Conservation (phyloP, 768 basidiomycete species). For the Trametes sanguinea region DNA sequence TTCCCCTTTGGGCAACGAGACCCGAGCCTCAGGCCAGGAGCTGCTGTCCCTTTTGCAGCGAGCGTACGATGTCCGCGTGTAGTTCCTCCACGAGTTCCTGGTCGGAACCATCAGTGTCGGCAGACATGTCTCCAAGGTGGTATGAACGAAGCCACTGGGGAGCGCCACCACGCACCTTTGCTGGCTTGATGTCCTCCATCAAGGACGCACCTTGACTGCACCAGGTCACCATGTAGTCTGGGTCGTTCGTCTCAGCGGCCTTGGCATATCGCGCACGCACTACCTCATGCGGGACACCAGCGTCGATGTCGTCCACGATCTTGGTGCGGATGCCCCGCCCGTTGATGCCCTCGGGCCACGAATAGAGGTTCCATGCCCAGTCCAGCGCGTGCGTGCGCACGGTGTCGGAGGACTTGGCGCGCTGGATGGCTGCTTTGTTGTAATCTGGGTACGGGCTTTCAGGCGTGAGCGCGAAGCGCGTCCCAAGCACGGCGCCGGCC, state of each 20-base stretch:
- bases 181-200: conserved; percentile 47
- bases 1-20: conserved; percentile 1
- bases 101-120: not conserved
- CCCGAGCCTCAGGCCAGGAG: conserved; percentile 14
- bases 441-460: conserved; percentile 49
- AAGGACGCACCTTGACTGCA: conserved; percentile 66
- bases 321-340: conserved; percentile 55
- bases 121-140: conserved; percentile 16
- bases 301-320: conserved; percentile 59
- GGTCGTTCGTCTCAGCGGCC: conserved; percentile 47
- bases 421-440: conserved; percentile 38
- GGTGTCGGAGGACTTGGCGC: conserved; percentile 30
- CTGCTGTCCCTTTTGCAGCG: conserved; percentile 28
- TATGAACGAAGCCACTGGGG: not conserved
- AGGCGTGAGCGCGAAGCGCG: conserved; percentile 69
- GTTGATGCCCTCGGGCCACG: conserved; percentile 40
- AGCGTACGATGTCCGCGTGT: conserved; percentile 45
- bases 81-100: conserved; percentile 60
- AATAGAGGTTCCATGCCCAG: conserved; percentile 31
- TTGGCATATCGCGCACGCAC: conserved; percentile 48
- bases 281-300: conserved; percentile 44
- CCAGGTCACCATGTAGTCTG: conserved; percentile 55
- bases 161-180: conserved; percentile 36
- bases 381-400: conserved; percentile 39
- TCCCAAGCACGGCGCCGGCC: conserved; percentile 69